Percentiles rank a stretch among this genome's conserved stretches.
Conservation (phyloP, 768 basidiomycete species). For the Multifurca ochricompacta region DNA sequence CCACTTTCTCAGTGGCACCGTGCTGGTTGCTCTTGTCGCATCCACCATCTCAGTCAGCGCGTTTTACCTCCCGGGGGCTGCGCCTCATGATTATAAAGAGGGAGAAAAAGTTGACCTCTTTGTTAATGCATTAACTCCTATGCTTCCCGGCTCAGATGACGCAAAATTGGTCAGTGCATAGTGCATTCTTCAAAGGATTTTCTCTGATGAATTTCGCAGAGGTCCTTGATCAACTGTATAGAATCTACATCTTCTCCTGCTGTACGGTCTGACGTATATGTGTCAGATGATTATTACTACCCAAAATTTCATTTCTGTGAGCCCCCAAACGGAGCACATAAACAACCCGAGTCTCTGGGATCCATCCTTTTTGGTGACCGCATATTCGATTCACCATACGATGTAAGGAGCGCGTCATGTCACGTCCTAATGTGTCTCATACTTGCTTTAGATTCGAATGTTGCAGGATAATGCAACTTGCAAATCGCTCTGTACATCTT, state of each 20-base stretch:
- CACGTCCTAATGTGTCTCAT: slow-evolving; percentile 7
- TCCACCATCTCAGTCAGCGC: slow-evolving; percentile 32
- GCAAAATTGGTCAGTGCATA: slow-evolving; percentile 58
- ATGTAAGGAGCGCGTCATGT: slow-evolving; percentile 41
- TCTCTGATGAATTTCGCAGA: slow-evolving; percentile 36
- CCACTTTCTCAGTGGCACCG: slow-evolving; percentile 20
- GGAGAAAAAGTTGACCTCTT: slow-evolving; percentile 73
- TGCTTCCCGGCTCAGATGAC: slow-evolving; percentile 58
- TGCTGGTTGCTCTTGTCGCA: slow-evolving; percentile 21
- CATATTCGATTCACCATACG: slow-evolving; percentile 85
- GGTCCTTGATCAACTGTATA: slow-evolving; percentile 86
- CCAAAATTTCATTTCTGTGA: slow-evolving; percentile 78
- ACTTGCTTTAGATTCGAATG: slow-evolving; percentile 61
- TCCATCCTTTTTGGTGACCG: slow-evolving; percentile 96
- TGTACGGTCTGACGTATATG: background rate
- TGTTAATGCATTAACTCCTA: slow-evolving; percentile 87
- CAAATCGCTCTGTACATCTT: slow-evolving; percentile 57
- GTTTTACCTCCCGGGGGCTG: slow-evolving; percentile 90
- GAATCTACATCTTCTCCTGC: background rate
- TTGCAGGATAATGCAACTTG: slow-evolving; percentile 69
- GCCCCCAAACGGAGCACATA: slow-evolving; percentile 63
- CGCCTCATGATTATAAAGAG: slow-evolving; percentile 70
- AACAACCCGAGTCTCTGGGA: slow-evolving; percentile 80
- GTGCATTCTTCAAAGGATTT: background rate
- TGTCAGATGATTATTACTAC: slow-evolving; percentile 87